Percentiles rank a stretch among this genome's conserved stretches.
phyloP scores from a whole-genome alignment of 2,329 filamentous ascomycete species.

The Botryosphaeria dothidea region DNA sequence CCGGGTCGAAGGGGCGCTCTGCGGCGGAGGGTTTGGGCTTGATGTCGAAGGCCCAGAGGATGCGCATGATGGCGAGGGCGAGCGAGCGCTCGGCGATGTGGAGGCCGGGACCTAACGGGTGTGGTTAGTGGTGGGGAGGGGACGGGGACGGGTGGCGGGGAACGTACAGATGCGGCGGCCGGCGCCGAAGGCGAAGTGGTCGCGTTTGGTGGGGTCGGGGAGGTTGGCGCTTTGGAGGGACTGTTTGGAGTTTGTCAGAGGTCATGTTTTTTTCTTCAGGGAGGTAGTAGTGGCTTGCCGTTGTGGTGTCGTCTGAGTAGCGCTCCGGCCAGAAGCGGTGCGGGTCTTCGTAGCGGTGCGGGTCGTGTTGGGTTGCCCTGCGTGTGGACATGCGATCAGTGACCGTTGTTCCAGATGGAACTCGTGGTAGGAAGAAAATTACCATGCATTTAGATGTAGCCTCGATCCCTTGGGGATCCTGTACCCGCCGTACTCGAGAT shows the following conservation, averaged over 20 bases:
- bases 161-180: constrained; percentile 22
- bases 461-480: constrained; percentile 49
- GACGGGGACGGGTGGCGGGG: neutral
- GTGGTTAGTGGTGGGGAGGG: neutral
- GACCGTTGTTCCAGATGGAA: neutral
- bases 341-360: constrained; percentile 43
- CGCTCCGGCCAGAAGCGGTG: constrained; percentile 46
- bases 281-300: neutral
- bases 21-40: neutral
- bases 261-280: neutral
- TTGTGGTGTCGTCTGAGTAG: constrained; percentile 32
- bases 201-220: constrained; percentile 24
- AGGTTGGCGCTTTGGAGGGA: constrained; percentile 18
- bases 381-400: neutral
- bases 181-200: constrained; percentile 24
- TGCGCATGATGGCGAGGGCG: constrained; percentile 20
- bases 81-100: constrained; percentile 22
- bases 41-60: constrained; percentile 23
- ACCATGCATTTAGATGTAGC: constrained; percentile 52
- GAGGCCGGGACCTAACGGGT: constrained; percentile 7
- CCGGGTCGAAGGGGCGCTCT: neutral
- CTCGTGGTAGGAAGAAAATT: neutral
- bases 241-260: neutral
- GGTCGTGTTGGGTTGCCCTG: constrained; percentile 49
- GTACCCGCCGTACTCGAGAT: constrained; percentile 48